Evolutionary conservation across 257 asterid genomes (phyloP), one percentile per base, ranked within the genome.

Genomic region (Misopates orontium): DNA sequence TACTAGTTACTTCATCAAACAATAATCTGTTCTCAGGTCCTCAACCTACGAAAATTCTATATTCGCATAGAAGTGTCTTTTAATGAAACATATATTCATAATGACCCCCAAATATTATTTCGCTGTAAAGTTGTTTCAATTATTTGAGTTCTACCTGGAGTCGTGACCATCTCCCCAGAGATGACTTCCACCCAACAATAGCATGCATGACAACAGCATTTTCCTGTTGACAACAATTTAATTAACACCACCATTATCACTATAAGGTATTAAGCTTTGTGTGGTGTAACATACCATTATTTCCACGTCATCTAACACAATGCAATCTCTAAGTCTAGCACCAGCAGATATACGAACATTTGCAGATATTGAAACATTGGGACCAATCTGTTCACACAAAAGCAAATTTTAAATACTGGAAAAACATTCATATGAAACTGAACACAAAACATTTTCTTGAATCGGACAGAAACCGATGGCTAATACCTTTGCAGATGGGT

Each of bases 341-440:
- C 97, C 97, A 71, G 91, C 77, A 18, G 94, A 85, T 58, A 90
- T 67, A 10, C 97, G 97, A 28, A 83, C 97, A 79, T 90, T 90
- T 53, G 97, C 97, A 61, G 95, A 87, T 71, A 87, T 71, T 5
- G 97, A 87, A 8, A 83, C 97, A 62, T 85, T 77, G 2, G 97
- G 97, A 57, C 97, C 97, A 82, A 89, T 85, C 97, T 89, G 86
- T 63, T 60, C 1, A 56, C 13, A 21, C 53, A 49, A 45, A 24
- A 63, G 22, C 16, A 39, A 13, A 63, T 45, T 16, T 36, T 31
- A 47, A 59, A 39, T 62, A 47, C 24, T n/a, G 44, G 19, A 62
- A 24, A 3, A 24, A 20, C 16, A 24, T 11, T 19, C 20, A n/a
- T 14, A 25, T 25, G 23, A 1, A 53, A 62, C 25, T 55, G 4